These are phyloP conservation scores for Daedalea quercina DNA, from an alignment of 768 basidiomycete species.

Conservation along the genomic window DNA sequence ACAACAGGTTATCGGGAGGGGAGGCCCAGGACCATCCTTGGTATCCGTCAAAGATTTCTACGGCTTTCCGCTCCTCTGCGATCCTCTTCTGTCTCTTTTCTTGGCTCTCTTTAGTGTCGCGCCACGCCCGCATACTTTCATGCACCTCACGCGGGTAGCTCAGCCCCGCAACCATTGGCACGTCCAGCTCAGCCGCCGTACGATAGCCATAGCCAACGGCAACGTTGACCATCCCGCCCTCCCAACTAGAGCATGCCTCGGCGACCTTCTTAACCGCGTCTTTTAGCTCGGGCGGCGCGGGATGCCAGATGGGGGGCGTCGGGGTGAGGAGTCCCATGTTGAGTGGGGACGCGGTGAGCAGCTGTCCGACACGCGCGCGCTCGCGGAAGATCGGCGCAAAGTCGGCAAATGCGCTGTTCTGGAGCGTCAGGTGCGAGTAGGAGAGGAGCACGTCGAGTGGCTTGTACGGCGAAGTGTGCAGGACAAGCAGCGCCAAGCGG, in stretches of 20 bases:
- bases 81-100: conserved; percentile 33
- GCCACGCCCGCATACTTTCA: conserved; percentile 63
- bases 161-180: conserved; percentile 70
- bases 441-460: conserved; percentile 77
- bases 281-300: conserved; percentile 49
- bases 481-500: conserved; percentile 70
- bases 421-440: conserved; percentile 75
- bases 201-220: conserved; percentile 71
- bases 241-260: conserved; percentile 26
- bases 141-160: conserved; percentile 71
- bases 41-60: conserved; percentile 36
- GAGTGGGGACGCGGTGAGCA: conserved; percentile 76
- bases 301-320: conserved; percentile 65
- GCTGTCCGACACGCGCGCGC: conserved; percentile 60
- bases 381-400: conserved; percentile 51
- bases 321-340: conserved; percentile 75
- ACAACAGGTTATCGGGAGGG: conserved; percentile 26
- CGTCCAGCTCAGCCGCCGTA: conserved; percentile 33
- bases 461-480: conserved; percentile 55
- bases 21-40: conserved; percentile 55
- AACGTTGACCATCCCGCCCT: conserved; percentile 48
- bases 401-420: conserved; percentile 53
- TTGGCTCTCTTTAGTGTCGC: conserved; percentile 40
- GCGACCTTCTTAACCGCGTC: conserved; percentile 35
- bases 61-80: conserved; percentile 38